Conservation (phyloP, 176 grass and related monocot species). For the Pontederia paniculata region DNA sequence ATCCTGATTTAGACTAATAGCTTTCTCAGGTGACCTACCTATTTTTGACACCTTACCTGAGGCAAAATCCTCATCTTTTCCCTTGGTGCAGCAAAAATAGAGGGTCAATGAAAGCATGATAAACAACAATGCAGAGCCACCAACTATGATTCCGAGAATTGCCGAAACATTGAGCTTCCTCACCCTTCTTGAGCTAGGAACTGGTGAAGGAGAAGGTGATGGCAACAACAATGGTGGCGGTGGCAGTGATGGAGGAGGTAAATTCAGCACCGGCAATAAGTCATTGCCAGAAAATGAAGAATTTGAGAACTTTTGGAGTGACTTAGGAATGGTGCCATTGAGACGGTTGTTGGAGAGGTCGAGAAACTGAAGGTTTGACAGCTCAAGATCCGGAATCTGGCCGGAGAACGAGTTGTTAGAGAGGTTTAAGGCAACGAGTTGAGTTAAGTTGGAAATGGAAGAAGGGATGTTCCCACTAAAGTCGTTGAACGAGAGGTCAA, state of each 20-base stretch:
- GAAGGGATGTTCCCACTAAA: constrained; percentile 38
- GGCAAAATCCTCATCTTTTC: constrained; percentile 11
- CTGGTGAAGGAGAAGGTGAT: neutral
- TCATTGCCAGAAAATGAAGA: constrained; percentile 49
- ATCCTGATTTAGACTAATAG: constrained; percentile 37
- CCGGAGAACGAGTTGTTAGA: constrained; percentile 85
- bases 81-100: constrained; percentile 29
- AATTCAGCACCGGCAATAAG: neutral
- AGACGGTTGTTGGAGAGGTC: constrained; percentile 74
- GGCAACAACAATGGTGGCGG: neutral
- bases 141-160: constrained; percentile 64
- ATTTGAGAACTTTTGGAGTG: constrained; percentile 35
- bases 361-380: constrained; percentile 45
- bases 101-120: constrained; percentile 30
- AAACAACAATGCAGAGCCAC: constrained; percentile 34
- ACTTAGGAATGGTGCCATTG: constrained; percentile 37
- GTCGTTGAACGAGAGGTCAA: constrained; percentile 80
- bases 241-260: neutral
- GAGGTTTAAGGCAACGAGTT: constrained; percentile 57
- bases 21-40: constrained; percentile 45
- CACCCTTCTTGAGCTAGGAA: neutral
- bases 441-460: constrained; percentile 38
- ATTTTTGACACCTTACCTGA: constrained; percentile 3
- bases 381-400: constrained; percentile 45
- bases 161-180: constrained; percentile 34